Conservation (phyloP, 1,284 basidiomycete species). For the Anthracocystis panici-leucophaei region DNA sequence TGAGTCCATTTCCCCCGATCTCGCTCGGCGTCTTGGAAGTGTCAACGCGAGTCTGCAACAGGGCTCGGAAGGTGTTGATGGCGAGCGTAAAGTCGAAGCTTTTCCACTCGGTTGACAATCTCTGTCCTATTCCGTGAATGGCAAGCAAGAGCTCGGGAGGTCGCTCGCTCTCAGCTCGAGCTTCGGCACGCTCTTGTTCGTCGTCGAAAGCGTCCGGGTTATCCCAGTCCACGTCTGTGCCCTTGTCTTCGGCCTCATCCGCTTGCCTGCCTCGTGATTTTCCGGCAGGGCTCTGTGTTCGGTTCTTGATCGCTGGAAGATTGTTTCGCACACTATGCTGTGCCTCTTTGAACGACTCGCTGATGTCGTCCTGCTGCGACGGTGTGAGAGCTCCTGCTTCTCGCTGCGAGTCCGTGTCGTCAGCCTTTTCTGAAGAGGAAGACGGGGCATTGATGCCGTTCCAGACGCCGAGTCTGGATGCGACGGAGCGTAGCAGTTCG, state of each 20-base stretch:
- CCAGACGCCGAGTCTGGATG: constrained; percentile 42
- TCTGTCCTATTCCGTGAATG: constrained; percentile 66
- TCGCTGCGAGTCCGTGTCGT: constrained; percentile 18
- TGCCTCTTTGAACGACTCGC: constrained; percentile 52
- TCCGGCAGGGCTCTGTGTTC: neutral
- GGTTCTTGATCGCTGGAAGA: constrained; percentile 17
- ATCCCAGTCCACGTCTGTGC: constrained; percentile 35
- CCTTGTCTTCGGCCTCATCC: constrained; percentile 16
- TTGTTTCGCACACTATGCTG: constrained; percentile 41
- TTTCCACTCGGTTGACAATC: constrained; percentile 55
- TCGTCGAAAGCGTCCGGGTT: constrained; percentile 53
- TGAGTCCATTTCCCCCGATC: constrained; percentile 54
- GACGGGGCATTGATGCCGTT: constrained; percentile 13
- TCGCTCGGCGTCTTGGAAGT: constrained; percentile 50
- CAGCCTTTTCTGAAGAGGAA: constrained; percentile 9
- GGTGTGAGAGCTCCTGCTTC: constrained; percentile 26
- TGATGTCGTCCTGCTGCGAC: constrained; percentile 37
- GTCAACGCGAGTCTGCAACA: constrained; percentile 55
- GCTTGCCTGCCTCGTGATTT: neutral
- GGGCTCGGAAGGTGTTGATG: constrained; percentile 51
- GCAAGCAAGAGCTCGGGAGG: constrained; percentile 44
- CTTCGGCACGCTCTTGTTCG: constrained; percentile 36
- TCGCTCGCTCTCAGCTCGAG: constrained; percentile 26
- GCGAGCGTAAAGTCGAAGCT: constrained; percentile 55
- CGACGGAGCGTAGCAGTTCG: constrained; percentile 50